A percentile compares a stretch with the other conserved stretches of the same genome.
These are phyloP conservation scores for Didymella lethalis DNA, from an alignment of 2,329 filamentous ascomycete species.

Conservation along the genomic window DNA sequence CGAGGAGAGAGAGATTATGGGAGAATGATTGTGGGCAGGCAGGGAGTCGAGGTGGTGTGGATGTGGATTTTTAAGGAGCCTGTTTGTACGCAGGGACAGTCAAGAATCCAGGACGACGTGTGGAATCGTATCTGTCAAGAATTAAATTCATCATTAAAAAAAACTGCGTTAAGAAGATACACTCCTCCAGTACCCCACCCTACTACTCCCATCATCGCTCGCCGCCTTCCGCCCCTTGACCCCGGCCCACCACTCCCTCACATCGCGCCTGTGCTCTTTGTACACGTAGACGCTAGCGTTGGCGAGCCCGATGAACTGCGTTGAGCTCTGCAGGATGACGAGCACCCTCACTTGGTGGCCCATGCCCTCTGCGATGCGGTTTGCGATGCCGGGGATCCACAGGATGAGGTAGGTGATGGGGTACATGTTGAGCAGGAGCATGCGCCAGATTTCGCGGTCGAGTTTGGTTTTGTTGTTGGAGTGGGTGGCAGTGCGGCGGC, in stretches of 20 bases:
- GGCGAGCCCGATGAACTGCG: slow-evolving; percentile 33
- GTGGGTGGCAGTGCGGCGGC: slow-evolving; percentile 1
- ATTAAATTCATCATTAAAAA: no score
- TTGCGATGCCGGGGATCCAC: slow-evolving; percentile 45
- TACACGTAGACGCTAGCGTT: slow-evolving; percentile 33
- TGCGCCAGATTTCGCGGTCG: slow-evolving; percentile 35
- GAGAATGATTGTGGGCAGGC: no score
- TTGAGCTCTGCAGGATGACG: slow-evolving; percentile 27
- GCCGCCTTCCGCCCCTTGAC: not conserved
- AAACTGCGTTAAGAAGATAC: not conserved
- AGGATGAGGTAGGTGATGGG: slow-evolving; percentile 46
- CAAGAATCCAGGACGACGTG: no score
- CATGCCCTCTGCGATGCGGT: slow-evolving; percentile 30
- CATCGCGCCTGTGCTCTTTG: slow-evolving; percentile 27
- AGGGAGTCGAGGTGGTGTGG: no score
- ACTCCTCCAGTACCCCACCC: not conserved
- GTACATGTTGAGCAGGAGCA: slow-evolving; percentile 47
- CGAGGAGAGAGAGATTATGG: no score
- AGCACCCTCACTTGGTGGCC: slow-evolving; percentile 21
- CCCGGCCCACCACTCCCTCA: slow-evolving; percentile 12
- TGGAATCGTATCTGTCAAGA: no score
- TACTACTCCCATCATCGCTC: not conserved
- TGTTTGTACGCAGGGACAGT: no score
- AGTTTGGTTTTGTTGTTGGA: slow-evolving; percentile 6
- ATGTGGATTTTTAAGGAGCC: no score